Conservation (phyloP, 257 asterid species). For the Echites panduratus region DNA sequence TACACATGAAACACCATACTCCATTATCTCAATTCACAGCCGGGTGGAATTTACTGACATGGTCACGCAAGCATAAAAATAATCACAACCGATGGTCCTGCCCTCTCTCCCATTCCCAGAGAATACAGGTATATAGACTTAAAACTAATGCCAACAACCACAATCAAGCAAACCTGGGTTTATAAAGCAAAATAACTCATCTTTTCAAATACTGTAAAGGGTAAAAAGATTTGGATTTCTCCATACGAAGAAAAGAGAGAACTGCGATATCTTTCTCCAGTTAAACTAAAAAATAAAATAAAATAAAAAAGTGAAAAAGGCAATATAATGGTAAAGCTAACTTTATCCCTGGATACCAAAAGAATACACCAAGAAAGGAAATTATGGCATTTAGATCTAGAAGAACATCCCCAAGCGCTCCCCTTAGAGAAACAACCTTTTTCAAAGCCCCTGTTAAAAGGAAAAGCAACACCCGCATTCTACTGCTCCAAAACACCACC, state of each 20-base stretch:
- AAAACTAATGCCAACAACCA: neutral
- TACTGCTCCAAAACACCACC: constrained; percentile 9
- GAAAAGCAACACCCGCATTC: constrained; percentile 20
- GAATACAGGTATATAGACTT: neutral
- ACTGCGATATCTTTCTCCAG: neutral
- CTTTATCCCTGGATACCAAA: constrained; percentile 4
- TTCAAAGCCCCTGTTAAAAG: neutral
- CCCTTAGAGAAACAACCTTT: neutral
- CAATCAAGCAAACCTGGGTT: neutral
- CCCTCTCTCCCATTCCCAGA: neutral
- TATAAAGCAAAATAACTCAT: neutral
- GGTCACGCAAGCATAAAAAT: neutral
- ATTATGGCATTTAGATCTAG: neutral
- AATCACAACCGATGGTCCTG: constrained; percentile 5
- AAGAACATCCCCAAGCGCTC: neutral
- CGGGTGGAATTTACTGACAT: constrained; percentile 5
- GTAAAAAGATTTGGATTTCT: neutral
- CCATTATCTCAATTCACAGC: neutral
- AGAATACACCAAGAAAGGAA: neutral
- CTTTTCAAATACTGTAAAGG: neutral
- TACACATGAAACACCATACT: neutral
- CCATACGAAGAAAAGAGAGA: neutral
- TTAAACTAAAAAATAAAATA: neutral
- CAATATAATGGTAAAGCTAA: neutral
- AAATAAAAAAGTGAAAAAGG: neutral